phyloP scores from a whole-genome alignment of 2,329 filamentous ascomycete genomes.

The Hymenotorrendiella dingleyae region DNA sequence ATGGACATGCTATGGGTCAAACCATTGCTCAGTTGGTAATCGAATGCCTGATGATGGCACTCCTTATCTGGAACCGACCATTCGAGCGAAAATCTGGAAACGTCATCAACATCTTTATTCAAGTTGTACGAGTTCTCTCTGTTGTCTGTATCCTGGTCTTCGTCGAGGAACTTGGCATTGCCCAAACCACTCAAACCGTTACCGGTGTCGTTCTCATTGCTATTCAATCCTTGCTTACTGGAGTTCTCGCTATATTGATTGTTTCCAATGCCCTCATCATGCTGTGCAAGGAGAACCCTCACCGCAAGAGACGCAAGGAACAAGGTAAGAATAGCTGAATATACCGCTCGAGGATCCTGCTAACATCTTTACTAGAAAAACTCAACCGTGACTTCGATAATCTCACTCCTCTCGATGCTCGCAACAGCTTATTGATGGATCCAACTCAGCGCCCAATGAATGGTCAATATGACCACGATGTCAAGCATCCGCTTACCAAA shows the following conservation, averaged over 20 bases:
- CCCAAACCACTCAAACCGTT: constrained; percentile 88
- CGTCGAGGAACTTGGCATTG: constrained; percentile 84
- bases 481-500: constrained; percentile 17
- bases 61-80: constrained; percentile 80
- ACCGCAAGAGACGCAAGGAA: constrained; percentile 82
- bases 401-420: constrained; percentile 79
- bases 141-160: constrained; percentile 87
- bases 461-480: constrained; percentile 17
- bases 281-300: constrained; percentile 82
- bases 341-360: constrained; percentile 9
- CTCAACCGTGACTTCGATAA: constrained; percentile 69
- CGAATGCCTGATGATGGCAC: constrained; percentile 60
- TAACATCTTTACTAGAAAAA: constrained; percentile 56
- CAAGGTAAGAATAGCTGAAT: constrained; percentile 60
- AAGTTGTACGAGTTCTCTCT: constrained; percentile 81
- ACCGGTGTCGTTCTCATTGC: constrained; percentile 89
- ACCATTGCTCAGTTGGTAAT: constrained; percentile 73
- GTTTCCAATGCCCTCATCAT: constrained; percentile 80
- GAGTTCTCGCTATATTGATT: constrained; percentile 78
- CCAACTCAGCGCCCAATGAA: constrained; percentile 17
- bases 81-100: constrained; percentile 84
- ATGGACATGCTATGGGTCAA: constrained; percentile 81
- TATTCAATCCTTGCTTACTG: constrained; percentile 82
- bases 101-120: constrained; percentile 89
- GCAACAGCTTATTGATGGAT: constrained; percentile 67